These are phyloP conservation scores for Penicillium verrucosum DNA, from an alignment of 2,329 filamentous ascomycete species.

Conservation along the genomic window DNA sequence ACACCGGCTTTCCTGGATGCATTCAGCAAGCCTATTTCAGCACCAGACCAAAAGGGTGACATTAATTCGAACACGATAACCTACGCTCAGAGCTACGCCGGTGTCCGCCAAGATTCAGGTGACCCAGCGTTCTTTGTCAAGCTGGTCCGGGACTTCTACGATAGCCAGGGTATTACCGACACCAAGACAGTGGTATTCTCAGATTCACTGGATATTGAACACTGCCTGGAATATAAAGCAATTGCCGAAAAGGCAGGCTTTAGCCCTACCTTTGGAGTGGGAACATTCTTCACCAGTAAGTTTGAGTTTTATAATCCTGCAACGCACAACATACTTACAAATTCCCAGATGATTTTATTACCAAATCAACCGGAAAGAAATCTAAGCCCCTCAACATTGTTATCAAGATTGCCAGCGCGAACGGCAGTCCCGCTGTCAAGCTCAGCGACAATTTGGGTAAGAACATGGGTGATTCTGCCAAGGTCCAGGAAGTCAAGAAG, in stretches of 20 bases:
- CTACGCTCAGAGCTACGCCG: conserved; percentile 78
- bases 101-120: conserved; percentile 86
- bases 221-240: conserved; percentile 84
- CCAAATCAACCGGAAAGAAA: conserved; percentile 69
- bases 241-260: conserved; percentile 78
- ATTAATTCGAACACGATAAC: conserved; percentile 46
- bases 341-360: conserved; percentile 70
- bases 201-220: conserved; percentile 87
- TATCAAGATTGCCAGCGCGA: conserved; percentile 88
- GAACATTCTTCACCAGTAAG: conserved; percentile 84
- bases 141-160: conserved; percentile 77
- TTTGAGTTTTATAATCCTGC: not conserved
- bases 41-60: conserved; percentile 36
- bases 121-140: conserved; percentile 78
- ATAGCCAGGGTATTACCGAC: conserved; percentile 67
- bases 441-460: conserved; percentile 90
- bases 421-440: conserved; percentile 80
- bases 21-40: conserved; percentile 66
- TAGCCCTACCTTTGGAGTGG: conserved; percentile 85
- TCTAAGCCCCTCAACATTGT: conserved; percentile 94
- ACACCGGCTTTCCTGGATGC: conserved; percentile 83
- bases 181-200: conserved; percentile 93
- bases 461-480: conserved; percentile 82
- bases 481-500: conserved; percentile 78
- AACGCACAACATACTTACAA: not conserved